A percentile compares a stretch with the other conserved stretches of the same genome.
These are phyloP conservation scores for Colletotrichum caudatum DNA, from an alignment of 2,329 filamentous ascomycete genomes.

Conservation along the genomic window DNA sequence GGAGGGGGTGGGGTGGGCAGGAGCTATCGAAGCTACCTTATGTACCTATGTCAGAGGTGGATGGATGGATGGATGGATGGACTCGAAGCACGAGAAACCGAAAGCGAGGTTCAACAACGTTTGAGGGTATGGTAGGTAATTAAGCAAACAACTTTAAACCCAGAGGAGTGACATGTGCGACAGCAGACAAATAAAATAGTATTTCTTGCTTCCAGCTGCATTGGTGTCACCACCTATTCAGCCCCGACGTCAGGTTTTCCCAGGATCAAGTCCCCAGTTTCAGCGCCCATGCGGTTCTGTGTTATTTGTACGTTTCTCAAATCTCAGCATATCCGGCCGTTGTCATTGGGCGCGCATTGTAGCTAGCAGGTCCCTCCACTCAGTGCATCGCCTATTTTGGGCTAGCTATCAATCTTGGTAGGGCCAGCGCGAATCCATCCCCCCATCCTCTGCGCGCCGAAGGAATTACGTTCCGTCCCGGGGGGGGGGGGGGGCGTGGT, in stretches of 20 bases:
- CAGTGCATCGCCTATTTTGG: slow-evolving; percentile 1
- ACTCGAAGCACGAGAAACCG: slow-evolving; percentile 21
- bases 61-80: neutral
- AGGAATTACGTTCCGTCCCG: slow-evolving; percentile 15
- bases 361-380: slow-evolving; percentile 8
- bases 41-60: neutral
- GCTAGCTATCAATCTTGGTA: slow-evolving; percentile 12
- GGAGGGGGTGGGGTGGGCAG: slow-evolving; percentile 12
- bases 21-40: slow-evolving; percentile 10
- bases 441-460: slow-evolving; percentile 5
- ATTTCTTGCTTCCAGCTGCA: slow-evolving; percentile 25
- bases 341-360: slow-evolving; percentile 22
- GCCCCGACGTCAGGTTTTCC: slow-evolving; percentile 27
- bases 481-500: slow-evolving; percentile 2
- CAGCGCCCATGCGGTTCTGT: slow-evolving; percentile 16
- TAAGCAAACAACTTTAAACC: slow-evolving; percentile 11
- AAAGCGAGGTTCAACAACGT: slow-evolving; percentile 12
- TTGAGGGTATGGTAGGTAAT: neutral
- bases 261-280: slow-evolving; percentile 22
- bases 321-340: neutral
- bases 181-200: slow-evolving; percentile 4
- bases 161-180: neutral
- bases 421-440: slow-evolving; percentile 17
- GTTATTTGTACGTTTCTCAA: slow-evolving; percentile 12
- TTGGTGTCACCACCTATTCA: slow-evolving; percentile 7